Base-by-base conservation (phyloP, 169 alveolate species). In the Cryptosporidium bovis region DNA sequence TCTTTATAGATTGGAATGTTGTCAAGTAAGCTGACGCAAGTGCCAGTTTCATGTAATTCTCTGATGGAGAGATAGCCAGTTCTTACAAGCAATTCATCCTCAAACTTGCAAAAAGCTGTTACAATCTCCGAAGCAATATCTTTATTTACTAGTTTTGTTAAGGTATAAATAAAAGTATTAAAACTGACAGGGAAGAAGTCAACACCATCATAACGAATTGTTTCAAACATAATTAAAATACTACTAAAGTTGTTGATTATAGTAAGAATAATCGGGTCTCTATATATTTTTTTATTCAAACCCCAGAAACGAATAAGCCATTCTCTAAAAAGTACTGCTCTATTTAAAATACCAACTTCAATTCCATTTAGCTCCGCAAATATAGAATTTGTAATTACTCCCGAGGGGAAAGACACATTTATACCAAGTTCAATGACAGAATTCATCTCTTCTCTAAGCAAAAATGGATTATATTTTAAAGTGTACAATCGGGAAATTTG, bases 301-400 rank as follows among this genome's bases (percentile, higher is more conserved):
- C 40, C 68, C 83, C 83, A 69, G 1, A 69, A 20, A 13, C 51
- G 48, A 55, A 69, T 69, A 6, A 69, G 20, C 83, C 83, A 69
- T 20, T 69, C 83, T 34, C 67, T 51, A 46, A 69, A 69, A 2
- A 33, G 8, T 7, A 56, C 83, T 69, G 83, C 83, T 18, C 83
- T 18, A 29, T 69, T 69, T 20, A 69, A 4, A 20, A 69, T 62
- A 2, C 20, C 18, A 1, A 69, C 33, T n/a, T 53, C 44, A 1
- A 69, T 15, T 3, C 68, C 58, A 55, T 69, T 36, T 7, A 51
- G 1, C 24, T 3, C 67, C 18, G 33, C 8, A 62, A 20, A 29
- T 3, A 16, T 3, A 12, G 50, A 29, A 3, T 2, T 16, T 1
- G 20, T 16, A 29, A 34, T 16, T 15, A 31, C 3, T 31, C 46